A percentile compares a stretch with the other conserved stretches of the same genome.
phyloP scores from a whole-genome alignment of 1,284 basidiomycete species.

The Coriolopsis trogii region DNA sequence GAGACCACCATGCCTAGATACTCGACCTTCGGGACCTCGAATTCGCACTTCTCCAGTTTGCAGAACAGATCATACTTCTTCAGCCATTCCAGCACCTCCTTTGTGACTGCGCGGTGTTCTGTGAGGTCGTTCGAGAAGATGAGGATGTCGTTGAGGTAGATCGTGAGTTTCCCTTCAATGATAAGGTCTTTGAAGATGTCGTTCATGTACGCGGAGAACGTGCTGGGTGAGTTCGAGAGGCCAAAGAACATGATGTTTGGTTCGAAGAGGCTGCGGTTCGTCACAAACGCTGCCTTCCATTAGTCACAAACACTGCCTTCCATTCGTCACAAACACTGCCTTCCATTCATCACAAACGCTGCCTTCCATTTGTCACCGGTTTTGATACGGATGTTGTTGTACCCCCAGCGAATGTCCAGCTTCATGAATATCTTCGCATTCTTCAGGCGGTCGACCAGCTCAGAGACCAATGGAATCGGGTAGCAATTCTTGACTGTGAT shows the following conservation, averaged over 20 bases:
- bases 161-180: slow-evolving; percentile 12
- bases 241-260: slow-evolving; percentile 38
- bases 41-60: slow-evolving; percentile 36
- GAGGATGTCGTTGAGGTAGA: slow-evolving; percentile 32
- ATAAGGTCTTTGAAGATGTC: slow-evolving; percentile 27
- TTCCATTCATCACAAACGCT: slow-evolving; percentile 18
- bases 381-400: slow-evolving; percentile 26
- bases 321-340: slow-evolving; percentile 27
- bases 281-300: slow-evolving; percentile 23
- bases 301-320: slow-evolving; percentile 26
- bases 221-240: slow-evolving; percentile 35
- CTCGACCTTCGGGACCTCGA: slow-evolving; percentile 25
- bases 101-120: slow-evolving; percentile 23
- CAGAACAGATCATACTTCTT: slow-evolving; percentile 17
- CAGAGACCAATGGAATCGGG: slow-evolving; percentile 37
- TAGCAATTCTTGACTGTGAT: slow-evolving; percentile 39
- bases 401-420: slow-evolving; percentile 34
- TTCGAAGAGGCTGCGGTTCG: slow-evolving; percentile 29
- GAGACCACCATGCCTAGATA: slow-evolving; percentile 10
- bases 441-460: slow-evolving; percentile 34
- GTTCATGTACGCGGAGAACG: slow-evolving; percentile 30
- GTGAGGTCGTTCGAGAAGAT: slow-evolving; percentile 20
- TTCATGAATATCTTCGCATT: slow-evolving; percentile 36
- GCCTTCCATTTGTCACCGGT: slow-evolving; percentile 24
- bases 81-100: slow-evolving; percentile 34